These are phyloP conservation scores for Penicillium polonicum DNA, from an alignment of 2,329 filamentous ascomycete species.

Conservation along the genomic window DNA sequence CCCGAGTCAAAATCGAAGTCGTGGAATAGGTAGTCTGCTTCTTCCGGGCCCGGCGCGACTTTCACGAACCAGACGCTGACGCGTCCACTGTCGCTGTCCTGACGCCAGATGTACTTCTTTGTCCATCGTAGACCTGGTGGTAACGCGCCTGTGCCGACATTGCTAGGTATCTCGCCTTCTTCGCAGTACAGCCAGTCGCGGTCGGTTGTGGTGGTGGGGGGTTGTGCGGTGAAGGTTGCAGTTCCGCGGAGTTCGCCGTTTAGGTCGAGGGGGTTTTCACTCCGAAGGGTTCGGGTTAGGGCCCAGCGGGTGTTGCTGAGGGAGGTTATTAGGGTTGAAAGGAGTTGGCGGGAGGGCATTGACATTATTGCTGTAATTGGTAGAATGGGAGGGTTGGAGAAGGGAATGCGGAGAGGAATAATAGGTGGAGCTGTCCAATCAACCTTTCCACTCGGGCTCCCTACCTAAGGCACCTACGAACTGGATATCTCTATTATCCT, in stretches of 20 bases:
- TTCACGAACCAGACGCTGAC: conserved; percentile 50
- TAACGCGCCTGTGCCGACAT: conserved; percentile 21
- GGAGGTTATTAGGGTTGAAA: conserved; percentile 31
- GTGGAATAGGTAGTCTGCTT: conserved; percentile 48
- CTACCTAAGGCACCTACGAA: no score
- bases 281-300: conserved; percentile 41
- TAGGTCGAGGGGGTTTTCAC: conserved; percentile 43
- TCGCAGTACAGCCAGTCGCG: conserved; percentile 44
- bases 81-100: conserved; percentile 23
- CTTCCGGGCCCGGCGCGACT: conserved; percentile 26
- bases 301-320: conserved; percentile 35
- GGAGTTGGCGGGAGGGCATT: conserved; percentile 21
- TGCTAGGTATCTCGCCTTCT: conserved; percentile 41
- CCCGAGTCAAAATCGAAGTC: conserved; percentile 37
- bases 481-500: no score
- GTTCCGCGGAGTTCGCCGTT: conserved; percentile 43
- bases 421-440: neutral
- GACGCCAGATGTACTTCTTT: conserved; percentile 48
- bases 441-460: neutral
- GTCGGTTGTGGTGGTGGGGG: conserved; percentile 21
- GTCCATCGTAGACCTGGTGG: conserved; percentile 34
- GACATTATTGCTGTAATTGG: neutral
- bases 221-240: conserved; percentile 36
- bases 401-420: neutral
- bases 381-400: neutral